Percentiles rank a stretch among this genome's conserved stretches.
These are phyloP conservation scores for Plasmodium cynomolgi DNA, from an alignment of 169 alveolate species.

Conservation along the genomic window DNA sequence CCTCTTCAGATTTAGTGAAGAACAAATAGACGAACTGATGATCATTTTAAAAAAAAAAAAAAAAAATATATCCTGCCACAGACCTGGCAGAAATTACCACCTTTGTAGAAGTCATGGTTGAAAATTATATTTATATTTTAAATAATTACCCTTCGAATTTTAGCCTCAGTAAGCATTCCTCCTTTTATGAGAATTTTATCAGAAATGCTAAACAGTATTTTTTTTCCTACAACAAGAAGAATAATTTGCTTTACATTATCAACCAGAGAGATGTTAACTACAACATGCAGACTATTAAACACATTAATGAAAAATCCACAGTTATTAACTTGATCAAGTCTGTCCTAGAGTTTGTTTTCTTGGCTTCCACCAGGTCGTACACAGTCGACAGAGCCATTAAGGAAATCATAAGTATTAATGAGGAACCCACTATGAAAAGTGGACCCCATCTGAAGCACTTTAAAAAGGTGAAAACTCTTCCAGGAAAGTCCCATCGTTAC, in stretches of 20 bases:
- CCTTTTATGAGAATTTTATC: slow-evolving; percentile 27
- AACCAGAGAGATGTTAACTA: slow-evolving; percentile 47
- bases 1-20: slow-evolving; percentile 10
- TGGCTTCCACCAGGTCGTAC: slow-evolving; percentile 53
- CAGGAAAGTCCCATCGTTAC: neutral
- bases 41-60: slow-evolving; percentile 25
- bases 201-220: slow-evolving; percentile 44
- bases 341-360: slow-evolving; percentile 16
- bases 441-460: neutral
- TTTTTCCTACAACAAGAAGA: slow-evolving; percentile 47
- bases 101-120: slow-evolving; percentile 30
- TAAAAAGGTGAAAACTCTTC: neutral
- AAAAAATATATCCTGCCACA: neutral
- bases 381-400: neutral
- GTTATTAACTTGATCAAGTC: slow-evolving; percentile 18
- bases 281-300: slow-evolving; percentile 25
- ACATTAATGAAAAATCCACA: neutral
- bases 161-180: slow-evolving; percentile 19
- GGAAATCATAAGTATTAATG: slow-evolving; percentile 8
- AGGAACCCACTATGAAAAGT: neutral
- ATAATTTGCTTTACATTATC: slow-evolving; percentile 45
- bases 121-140: slow-evolving; percentile 42
- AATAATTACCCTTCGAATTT: slow-evolving; percentile 66
- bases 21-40: slow-evolving; percentile 18
- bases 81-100: slow-evolving; percentile 33